Evolutionary conservation across 2,329 filamentous ascomycete genomes (phyloP), one percentile per base, ranked within the genome.

Genomic region (Pseudogymnoascus sp.): DNA sequence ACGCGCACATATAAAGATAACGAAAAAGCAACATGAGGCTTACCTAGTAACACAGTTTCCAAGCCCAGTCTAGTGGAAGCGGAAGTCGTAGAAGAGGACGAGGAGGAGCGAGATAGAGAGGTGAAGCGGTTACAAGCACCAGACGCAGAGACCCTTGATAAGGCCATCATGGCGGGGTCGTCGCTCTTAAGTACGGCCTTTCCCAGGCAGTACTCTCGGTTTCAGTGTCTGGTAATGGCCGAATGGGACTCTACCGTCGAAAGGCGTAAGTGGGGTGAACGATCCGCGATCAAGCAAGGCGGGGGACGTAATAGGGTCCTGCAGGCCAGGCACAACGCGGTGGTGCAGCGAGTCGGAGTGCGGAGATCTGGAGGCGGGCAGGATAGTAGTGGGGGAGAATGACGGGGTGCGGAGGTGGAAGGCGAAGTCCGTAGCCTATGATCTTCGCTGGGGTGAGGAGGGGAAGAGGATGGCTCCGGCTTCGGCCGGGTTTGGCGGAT

Each of bases 361-460:
- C 42, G 42, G 42, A 52, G 42, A 52, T 48, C 42, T 52, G 42
- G 42, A 52, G 42, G 42, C 42, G 42, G 42, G 42, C 42, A 52
- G 42, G 48, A 72, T 70, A 39, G 70, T 60, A 8, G 73, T 71
- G 5, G 69, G 68, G 21, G 65, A 66, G 7, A 73, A 67, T 2
- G 73, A 73, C 68, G 69, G 68, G 60, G 68, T 67, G 59, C 18
- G 25, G 52, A 60, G 18, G 55, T 37, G 31, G 61, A 59, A 21
- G 61, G 21, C 25, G 35, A 29, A 31, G 39, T 71, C 61, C 42
- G 68, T 31, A 52, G 42, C 42, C 42, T 52, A 52, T 52, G 42
- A 52, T 52, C 42, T 52, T 31, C 42, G 42, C 42, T 29, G 42
- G 42, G 42, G 25, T 52, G 42, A 52, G 42, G 27, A n/a, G 42